Evolutionary conservation across 257 asterid species (phyloP), one percentile per base, ranked within the genome.

Genomic region (Phtheirospermum japonicum): DNA sequence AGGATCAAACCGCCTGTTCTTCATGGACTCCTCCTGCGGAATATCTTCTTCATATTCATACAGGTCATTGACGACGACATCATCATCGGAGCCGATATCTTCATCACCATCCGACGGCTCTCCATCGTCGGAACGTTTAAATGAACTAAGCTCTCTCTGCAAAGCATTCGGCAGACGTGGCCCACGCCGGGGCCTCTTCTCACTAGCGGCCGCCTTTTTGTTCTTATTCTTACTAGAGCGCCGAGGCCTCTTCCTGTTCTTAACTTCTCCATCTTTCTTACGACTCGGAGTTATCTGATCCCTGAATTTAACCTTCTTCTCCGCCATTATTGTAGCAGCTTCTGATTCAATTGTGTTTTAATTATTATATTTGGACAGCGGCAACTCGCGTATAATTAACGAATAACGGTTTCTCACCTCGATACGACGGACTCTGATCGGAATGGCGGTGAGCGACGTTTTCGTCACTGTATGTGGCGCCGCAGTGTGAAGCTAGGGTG

Each of bases 21-120:
- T 89, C 72, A 23, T 82, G 0, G 85, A 71, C 58, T 92, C 99
- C 78, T 92, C 99, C 79, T 85, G 86, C 2, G 99, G 76, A 33
- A 82, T 19, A 2, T 36, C 87, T 79, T 89, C 97, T 65, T 87
- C 97, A 11, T 85, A 89, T 40, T 89, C 99, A 59, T 86, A 92
- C n/a, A 83, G 53, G 51, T 86, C 91, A 26, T 71, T 66, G 8
- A 28, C 74, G 6, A 42, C 59, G 7, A 28, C 79, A 14, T 57
- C 79, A 11, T 58, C 81, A 8, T 74, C 82, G 33, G 63, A 73
- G 63, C 48, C 78, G 59, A 50, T 45, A 12, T 73, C 79, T 6
- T 73, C 85, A n/a, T 78, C 80, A 0, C 33, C 75, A 16, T 66
- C 75, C 0, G 73, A 70, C 50, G 26, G 54, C 19, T 69, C 79